Evolutionary conservation across 108 stramenopile species (phyloP).

Genomic region (Parietichytrium sp.): DNA sequence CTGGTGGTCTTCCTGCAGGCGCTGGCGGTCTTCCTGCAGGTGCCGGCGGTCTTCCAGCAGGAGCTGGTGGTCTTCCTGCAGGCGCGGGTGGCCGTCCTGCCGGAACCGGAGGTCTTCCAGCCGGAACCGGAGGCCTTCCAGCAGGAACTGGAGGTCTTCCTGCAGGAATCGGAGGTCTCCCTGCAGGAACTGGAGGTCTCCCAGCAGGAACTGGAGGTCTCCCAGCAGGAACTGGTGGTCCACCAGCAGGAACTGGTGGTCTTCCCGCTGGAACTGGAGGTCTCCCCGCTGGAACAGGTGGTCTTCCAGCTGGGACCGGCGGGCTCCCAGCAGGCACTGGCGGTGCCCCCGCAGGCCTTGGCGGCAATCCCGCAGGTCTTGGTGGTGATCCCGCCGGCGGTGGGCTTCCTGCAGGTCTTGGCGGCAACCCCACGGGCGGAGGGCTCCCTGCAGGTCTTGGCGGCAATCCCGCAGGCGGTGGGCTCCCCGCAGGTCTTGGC

Average conservation of each 20-base stretch:
- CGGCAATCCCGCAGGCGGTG: not conserved
- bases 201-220: not conserved
- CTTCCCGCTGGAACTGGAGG: conserved; percentile 4
- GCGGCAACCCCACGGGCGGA: too few relatives aligned
- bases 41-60: conserved; percentile 4
- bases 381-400: not conserved
- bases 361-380: not conserved
- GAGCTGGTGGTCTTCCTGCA: not conserved
- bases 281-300: not conserved
- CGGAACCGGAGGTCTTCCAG: not conserved
- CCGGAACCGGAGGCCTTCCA: not conserved
- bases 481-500: not conserved
- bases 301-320: not conserved
- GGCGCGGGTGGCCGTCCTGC: not conserved
- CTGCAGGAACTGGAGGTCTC: not conserved
- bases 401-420: not conserved
- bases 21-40: conserved; percentile 23
- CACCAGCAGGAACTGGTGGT: not conserved
- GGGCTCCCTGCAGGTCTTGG: not conserved
- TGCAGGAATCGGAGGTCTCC: not conserved
- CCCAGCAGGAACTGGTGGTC: not conserved
- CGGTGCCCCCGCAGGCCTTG: not conserved
- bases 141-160: not conserved
- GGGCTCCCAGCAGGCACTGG: not conserved
- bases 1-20: not conserved